phyloP scores from a whole-genome alignment of 2,329 filamentous ascomycete genomes.

The Cladosporium sp. region DNA sequence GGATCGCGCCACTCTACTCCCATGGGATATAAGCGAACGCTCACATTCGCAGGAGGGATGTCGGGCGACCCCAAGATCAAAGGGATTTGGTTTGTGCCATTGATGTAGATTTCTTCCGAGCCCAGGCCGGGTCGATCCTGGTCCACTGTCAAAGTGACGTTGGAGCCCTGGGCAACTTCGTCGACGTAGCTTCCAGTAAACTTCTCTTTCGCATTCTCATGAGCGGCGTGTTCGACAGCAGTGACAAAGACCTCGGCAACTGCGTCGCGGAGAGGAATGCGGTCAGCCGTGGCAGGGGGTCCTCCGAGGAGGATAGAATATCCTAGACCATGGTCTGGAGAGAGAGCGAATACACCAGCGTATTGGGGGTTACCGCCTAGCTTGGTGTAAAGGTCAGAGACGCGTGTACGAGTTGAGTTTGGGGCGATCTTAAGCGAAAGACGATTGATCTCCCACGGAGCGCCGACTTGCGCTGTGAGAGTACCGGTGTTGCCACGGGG shows the following conservation, averaged over 20 bases:
- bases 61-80: background rate
- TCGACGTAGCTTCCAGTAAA: constrained; percentile 5
- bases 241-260: background rate
- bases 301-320: constrained; percentile 16
- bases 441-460: constrained; percentile 31
- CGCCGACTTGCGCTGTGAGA: constrained; percentile 24
- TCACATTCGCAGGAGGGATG: background rate
- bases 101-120: background rate
- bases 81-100: background rate
- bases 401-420: constrained; percentile 9
- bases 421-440: constrained; percentile 24
- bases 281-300: background rate
- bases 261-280: background rate
- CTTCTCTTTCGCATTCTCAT: background rate
- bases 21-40: constrained; percentile 2
- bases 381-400: constrained; percentile 22
- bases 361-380: constrained; percentile 19
- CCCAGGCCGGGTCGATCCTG: background rate
- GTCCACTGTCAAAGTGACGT: background rate
- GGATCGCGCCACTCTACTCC: background rate
- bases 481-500: constrained; percentile 28
- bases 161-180: background rate
- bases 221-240: constrained; percentile 4
- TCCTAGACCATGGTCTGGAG: constrained; percentile 18
- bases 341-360: constrained; percentile 15